Evolutionary conservation across 2,329 filamentous ascomycete species (phyloP), one percentile per base, ranked within the genome.

Genomic region (Stagonosporopsis vannaccii): DNA sequence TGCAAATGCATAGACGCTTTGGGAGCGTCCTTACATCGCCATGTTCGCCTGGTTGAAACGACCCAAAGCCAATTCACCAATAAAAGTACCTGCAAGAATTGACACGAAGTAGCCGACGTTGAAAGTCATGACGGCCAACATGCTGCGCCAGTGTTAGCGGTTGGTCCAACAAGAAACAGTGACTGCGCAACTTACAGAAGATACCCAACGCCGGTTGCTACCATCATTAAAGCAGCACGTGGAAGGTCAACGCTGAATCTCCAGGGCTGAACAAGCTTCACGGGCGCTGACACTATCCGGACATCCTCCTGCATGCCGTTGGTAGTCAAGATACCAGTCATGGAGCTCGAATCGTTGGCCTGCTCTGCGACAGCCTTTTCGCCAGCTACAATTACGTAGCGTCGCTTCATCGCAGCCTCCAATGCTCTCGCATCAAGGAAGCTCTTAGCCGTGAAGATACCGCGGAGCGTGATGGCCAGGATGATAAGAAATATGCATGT

Each of bases 121-220:
- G 80, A 91, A 86, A 1, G 90, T 93, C 91, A 95, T 97, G 71
- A 96, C 90, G 13, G 90, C 91, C 78, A 97, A 79, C 92, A 97
- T 97, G 57, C 92, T 97, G 66, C 33, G 17, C 46, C 50, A 48
- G 22, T 17, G 17, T 72, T 67, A 75, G 71, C 25, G 48, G 26
- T 17, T 20, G 25, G 23, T 36, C 37, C 13, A 15, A 36, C 12
- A 9, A 48, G 33, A 32, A 23, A 37, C 25, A 47, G 15, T 17
- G 50, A 35, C 4, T 19, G 40, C 15, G 20, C 37, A 30, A 87
- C 91, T 84, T 79, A 96, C 92, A 97, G 86, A 28, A 97, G 79
- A 77, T 96, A 97, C 12, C 89, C 90, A 40, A 96, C 84, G 7
- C 87, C 91, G n/a, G 85, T 86, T 70, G 91, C 87, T 20, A 90